Evolutionary conservation across 306 rosid species (phyloP), one percentile per base, ranked within the genome.

Genomic region (Psophocarpus tetragonolobus): DNA sequence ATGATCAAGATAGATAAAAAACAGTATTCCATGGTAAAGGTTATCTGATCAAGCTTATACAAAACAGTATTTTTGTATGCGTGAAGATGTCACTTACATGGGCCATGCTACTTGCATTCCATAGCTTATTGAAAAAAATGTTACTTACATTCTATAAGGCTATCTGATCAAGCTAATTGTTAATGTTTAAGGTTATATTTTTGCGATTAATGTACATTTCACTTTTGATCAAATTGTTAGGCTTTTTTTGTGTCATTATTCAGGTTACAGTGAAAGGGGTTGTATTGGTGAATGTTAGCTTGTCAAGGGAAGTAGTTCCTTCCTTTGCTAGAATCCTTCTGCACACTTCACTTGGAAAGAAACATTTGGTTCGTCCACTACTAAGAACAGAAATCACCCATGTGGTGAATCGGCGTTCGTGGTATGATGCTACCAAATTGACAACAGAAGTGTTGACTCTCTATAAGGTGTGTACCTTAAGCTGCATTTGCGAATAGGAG

Each of bases 241-340:
- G 30, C 47, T 26, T 67, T 70, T 26, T 81, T 44, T 85, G 38
- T 83, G 71, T 57, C 38, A 1, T 86, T 68, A 1, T 86, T 68
- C 93, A 96, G 99, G 90, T 96, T 73, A 82, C 81, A 14, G 85
- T 96, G 73, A 88, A 83, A 69, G 98, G 99, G 15, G 93, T 96
- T 36, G 88, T 96, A 14, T 84, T 96, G 86, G 84, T 96, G 72
- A 87, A 87, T 65, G 97, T 90, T 81, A 91, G 91, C 83, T 88
- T 96, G 85, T 85, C 97, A 60, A 90, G 99, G 87, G 99, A 92
- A 78, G 97, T 96, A 47, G 98, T 96, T 81, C 99, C 99, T 75
- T 87, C 92, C 60, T 92, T 96, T 86, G 99, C 98, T 6, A 91
- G 97, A 85, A 96, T 96, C 75, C 92, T 92, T 82, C 83, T 96